These are phyloP conservation scores for Aspergillus pseudoviridinutans DNA, from an alignment of 2,329 filamentous ascomycete species.

Conservation along the genomic window DNA sequence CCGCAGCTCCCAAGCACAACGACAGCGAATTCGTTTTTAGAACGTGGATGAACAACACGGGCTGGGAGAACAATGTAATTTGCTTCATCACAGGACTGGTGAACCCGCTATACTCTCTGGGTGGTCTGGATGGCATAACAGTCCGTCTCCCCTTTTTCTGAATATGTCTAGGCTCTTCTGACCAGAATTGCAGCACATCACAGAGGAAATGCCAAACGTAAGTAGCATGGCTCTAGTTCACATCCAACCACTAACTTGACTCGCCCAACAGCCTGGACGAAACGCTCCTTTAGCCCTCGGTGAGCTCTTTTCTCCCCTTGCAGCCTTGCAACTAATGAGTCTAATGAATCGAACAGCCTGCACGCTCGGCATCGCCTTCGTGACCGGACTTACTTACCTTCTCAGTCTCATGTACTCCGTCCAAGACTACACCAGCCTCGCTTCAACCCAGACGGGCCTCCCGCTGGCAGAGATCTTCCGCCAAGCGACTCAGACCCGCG, in stretches of 20 bases:
- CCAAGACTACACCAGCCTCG: conserved; percentile 45
- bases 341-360: conserved; percentile 28
- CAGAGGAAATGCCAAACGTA: conserved; percentile 51
- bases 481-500: conserved; percentile 50
- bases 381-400: conserved; percentile 48
- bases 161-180: not conserved
- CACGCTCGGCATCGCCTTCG: conserved; percentile 50
- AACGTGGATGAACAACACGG: conserved; percentile 52
- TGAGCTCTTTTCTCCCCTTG: not conserved
- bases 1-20: conserved; percentile 45
- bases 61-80: conserved; percentile 49
- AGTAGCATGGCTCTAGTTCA: conserved; percentile 14
- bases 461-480: conserved; percentile 65
- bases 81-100: conserved; percentile 51
- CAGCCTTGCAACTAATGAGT: not conserved
- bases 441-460: conserved; percentile 41
- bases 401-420: conserved; percentile 52
- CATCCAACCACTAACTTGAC: no score
- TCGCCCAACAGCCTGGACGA: conserved; percentile 20
- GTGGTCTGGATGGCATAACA: conserved; percentile 47
- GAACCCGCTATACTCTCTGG: conserved; percentile 47
- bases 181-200: conserved; percentile 38
- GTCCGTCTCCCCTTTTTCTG: conserved; percentile 9
- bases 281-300: conserved; percentile 32
- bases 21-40: conserved; percentile 48